phyloP scores from a whole-genome alignment of 129 eudicot genomes.

The Pseudognaphalium luteoalbum region DNA sequence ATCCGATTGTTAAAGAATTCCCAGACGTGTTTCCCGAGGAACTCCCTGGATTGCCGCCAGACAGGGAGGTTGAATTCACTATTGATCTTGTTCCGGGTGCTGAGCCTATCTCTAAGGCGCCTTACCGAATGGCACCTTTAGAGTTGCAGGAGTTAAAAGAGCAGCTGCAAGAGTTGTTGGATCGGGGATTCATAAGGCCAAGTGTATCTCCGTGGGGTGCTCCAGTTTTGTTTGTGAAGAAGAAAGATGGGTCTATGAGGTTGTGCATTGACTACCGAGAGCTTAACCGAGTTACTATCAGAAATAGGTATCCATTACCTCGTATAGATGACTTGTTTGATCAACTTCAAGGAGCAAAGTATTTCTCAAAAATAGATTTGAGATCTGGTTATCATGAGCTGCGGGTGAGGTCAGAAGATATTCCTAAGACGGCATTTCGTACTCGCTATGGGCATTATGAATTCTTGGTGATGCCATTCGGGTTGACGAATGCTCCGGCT shows the following conservation, averaged over 20 bases:
- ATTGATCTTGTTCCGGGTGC: not conserved
- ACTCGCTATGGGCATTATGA: too few species aligned
- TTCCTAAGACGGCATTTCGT: too few species aligned
- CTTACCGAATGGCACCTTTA: slow-evolving; percentile 5
- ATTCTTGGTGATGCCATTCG: too few species aligned
- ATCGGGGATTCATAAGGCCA: not conserved
- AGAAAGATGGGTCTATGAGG: not conserved
- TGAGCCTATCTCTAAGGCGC: too few species aligned
- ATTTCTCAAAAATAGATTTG: not conserved
- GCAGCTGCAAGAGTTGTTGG: not conserved
- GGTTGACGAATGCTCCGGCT: too few species aligned
- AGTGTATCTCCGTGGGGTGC: not conserved
- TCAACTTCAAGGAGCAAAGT: not conserved
- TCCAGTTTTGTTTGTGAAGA: not conserved
- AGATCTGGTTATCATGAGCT: too few species aligned
- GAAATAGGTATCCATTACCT: not conserved
- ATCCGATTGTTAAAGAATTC: not conserved
- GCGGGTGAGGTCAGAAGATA: too few species aligned
- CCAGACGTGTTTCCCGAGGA: not conserved
- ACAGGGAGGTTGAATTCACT: not conserved
- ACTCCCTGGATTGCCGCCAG: not conserved
- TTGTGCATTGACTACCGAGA: not conserved
- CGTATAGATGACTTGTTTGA: not conserved
- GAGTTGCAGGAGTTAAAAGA: not conserved
- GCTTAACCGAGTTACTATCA: not conserved